Evolutionary conservation across 306 rosid genomes (phyloP).

Genomic region (Sechiopsis laciniata): DNA sequence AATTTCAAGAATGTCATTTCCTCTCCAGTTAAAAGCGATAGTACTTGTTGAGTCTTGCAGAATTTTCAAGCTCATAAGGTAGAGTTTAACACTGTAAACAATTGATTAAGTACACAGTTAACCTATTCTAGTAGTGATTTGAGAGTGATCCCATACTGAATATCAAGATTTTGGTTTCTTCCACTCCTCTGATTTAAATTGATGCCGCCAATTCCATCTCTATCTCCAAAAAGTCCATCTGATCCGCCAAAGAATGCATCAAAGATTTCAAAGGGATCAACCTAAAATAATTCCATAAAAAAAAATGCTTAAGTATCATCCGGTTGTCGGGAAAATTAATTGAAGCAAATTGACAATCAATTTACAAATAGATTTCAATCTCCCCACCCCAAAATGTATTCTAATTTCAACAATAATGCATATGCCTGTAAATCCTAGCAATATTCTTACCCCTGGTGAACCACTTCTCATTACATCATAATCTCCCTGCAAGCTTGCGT

Average conservation of each 20-base stretch:
- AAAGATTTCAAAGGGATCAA: constrained; percentile 70
- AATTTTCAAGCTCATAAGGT: neutral
- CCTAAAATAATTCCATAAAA: constrained; percentile 35
- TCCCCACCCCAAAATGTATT: neutral
- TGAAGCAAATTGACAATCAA: neutral
- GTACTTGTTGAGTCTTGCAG: neutral
- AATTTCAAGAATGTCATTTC: neutral
- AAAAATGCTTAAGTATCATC: constrained; percentile 12
- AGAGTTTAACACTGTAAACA: neutral
- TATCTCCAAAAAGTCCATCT: constrained; percentile 58
- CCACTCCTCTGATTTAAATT: constrained; percentile 50
- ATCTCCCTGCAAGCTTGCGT: constrained; percentile 78
- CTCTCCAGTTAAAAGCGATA: neutral
- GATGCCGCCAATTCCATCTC: constrained; percentile 52
- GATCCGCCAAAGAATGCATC: constrained; percentile 70
- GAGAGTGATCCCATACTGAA: constrained; percentile 38
- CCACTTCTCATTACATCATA: constrained; percentile 43
- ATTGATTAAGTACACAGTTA: neutral
- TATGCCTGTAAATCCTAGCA: neutral
- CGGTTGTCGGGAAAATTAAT: neutral
- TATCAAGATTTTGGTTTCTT: constrained; percentile 48
- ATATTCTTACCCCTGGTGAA: constrained; percentile 60
- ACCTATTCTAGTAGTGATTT: neutral
- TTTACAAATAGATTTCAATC: neutral
- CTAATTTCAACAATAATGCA: neutral